These are phyloP conservation scores for Malus orientalis DNA, from an alignment of 306 rosid genomes.

Conservation along the genomic window DNA sequence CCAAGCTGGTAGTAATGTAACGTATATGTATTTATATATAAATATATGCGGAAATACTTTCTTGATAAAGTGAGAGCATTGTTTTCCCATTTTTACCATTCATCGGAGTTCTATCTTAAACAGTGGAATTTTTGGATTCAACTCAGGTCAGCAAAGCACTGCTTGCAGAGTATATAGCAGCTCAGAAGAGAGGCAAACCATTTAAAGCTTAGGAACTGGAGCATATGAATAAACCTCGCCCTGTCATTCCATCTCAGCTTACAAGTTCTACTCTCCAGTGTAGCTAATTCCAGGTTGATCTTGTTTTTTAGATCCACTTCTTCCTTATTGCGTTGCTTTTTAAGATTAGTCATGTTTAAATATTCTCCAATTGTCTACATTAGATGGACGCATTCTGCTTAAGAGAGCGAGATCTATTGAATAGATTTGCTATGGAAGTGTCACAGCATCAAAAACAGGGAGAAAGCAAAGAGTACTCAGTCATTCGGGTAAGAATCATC, in stretches of 20 bases:
- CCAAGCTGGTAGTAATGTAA: background rate
- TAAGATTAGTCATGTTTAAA: background rate
- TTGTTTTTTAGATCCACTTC: too few species aligned
- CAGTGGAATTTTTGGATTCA: background rate
- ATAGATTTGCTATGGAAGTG: slow-evolving; percentile 65
- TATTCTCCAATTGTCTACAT: slow-evolving; percentile 17
- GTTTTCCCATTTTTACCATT: too few species aligned
- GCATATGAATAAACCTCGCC: slow-evolving; percentile 72
- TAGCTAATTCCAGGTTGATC: slow-evolving; percentile 28
- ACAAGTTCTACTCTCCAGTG: slow-evolving; percentile 48
- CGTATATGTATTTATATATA: background rate
- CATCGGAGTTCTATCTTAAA: too few species aligned
- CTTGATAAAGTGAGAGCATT: background rate
- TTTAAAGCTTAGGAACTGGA: slow-evolving; percentile 73
- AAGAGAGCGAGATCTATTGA: slow-evolving; percentile 79
- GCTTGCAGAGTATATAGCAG: slow-evolving; percentile 49
- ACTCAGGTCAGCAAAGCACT: slow-evolving; percentile 92
- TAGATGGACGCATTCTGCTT: slow-evolving; percentile 72
- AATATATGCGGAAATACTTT: background rate
- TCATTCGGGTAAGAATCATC: slow-evolving; percentile 49
- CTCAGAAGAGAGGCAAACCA: slow-evolving; percentile 58
- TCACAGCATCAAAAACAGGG: slow-evolving; percentile 60
- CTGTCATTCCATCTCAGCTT: slow-evolving; percentile 59
- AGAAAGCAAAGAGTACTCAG: slow-evolving; percentile 59
- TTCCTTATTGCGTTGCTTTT: background rate